These are phyloP conservation scores for Candida hungchunana DNA, from an alignment of 805 yeast genomes.

Conservation along the genomic window DNA sequence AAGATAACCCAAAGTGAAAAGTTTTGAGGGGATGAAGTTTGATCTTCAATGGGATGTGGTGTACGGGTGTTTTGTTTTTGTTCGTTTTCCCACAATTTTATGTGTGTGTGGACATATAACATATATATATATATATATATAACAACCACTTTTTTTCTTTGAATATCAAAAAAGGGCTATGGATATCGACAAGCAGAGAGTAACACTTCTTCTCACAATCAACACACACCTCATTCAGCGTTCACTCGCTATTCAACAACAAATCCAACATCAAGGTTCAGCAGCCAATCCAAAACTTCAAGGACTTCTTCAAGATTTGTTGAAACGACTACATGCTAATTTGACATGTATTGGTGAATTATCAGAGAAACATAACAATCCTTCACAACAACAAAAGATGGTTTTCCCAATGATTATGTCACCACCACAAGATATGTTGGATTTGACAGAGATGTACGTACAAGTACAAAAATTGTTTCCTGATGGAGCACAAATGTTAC, in stretches of 20 bases:
- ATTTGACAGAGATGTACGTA: slow-evolving; percentile 22
- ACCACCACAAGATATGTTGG: slow-evolving; percentile 26
- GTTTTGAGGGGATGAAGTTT: neutral
- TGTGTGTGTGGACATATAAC: too few species aligned
- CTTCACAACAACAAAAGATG: slow-evolving; percentile 9
- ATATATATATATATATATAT: neutral
- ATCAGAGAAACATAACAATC: slow-evolving; percentile 22
- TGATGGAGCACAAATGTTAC: slow-evolving; percentile 23
- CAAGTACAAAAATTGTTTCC: slow-evolving; percentile 26
- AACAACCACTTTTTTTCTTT: too few species aligned
- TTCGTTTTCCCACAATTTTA: too few species aligned
- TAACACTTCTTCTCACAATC: slow-evolving; percentile 21
- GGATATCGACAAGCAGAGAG: slow-evolving; percentile 24
- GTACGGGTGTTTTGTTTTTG: slow-evolving; percentile 7
- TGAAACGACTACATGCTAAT: slow-evolving; percentile 27
- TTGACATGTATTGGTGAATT: slow-evolving; percentile 28
- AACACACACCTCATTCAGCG: slow-evolving; percentile 26
- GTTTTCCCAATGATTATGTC: slow-evolving; percentile 24
- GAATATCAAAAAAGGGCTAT: slow-evolving; percentile 21
- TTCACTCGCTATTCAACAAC: slow-evolving; percentile 23
- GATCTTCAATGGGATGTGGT: neutral
- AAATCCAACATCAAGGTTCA: slow-evolving; percentile 17
- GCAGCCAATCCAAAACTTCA: slow-evolving; percentile 17
- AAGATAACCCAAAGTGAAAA: neutral
- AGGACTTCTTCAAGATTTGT: slow-evolving; percentile 20